These are phyloP conservation scores for Penicillium soppii DNA, from an alignment of 495 filamentous ascomycete species.

Conservation along the genomic window DNA sequence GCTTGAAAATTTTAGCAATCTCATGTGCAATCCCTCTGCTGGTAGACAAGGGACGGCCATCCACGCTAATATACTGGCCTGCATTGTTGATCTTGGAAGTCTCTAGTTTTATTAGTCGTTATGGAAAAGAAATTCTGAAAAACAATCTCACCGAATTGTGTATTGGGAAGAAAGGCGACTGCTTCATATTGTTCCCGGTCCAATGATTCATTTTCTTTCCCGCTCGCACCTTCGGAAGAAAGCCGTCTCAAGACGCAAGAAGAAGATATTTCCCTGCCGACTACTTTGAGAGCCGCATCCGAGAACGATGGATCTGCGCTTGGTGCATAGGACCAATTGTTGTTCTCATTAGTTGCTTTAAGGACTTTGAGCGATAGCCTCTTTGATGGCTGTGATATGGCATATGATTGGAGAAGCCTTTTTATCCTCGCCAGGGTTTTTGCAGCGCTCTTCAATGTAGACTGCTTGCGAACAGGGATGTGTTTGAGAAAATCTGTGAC, in stretches of 20 bases:
- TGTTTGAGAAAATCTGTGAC: conserved; percentile 65
- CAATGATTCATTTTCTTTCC: not conserved
- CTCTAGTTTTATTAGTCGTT: conserved; percentile 33
- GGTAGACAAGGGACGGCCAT: conserved; percentile 71
- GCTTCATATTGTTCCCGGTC: conserved; percentile 36
- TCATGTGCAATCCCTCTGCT: conserved; percentile 64
- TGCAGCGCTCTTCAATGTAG: conserved; percentile 56
- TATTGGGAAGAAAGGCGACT: conserved; percentile 60
- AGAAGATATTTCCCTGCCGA: conserved; percentile 63
- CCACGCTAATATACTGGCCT: conserved; percentile 72
- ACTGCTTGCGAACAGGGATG: conserved; percentile 74
- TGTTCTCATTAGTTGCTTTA: conserved; percentile 58
- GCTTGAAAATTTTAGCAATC: conserved; percentile 60
- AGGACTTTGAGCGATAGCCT: conserved; percentile 68
- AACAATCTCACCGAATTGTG: conserved; percentile 38
- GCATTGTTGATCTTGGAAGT: conserved; percentile 52
- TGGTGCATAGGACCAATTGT: conserved; percentile 73
- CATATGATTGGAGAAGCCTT: conserved; percentile 70
- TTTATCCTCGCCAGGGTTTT: conserved; percentile 66
- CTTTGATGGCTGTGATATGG: conserved; percentile 64
- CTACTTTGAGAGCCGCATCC: conserved; percentile 68
- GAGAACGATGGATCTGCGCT: conserved; percentile 49
- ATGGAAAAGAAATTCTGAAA: not conserved
- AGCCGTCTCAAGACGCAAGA: conserved; percentile 47
- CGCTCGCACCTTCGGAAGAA: conserved; percentile 12